Base-by-base conservation (phyloP, 1,284 basidiomycete species). In the Boletus sp. region DNA sequence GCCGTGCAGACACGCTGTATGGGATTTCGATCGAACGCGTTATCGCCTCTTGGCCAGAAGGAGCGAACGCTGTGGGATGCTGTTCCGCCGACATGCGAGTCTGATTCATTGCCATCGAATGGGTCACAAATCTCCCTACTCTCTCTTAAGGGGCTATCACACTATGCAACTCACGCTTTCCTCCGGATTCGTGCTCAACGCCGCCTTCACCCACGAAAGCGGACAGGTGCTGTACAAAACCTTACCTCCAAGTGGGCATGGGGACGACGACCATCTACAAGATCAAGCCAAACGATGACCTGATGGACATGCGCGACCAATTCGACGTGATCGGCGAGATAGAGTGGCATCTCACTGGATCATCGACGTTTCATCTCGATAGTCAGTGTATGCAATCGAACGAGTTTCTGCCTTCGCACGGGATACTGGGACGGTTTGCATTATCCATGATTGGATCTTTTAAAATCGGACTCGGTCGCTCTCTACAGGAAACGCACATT, bases 11-110 rank as follows among this genome's bases (percentile, higher is more conserved):
- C 8, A 64, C 58, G 37, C 72, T 69, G 30, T 60, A 57, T 2
- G 71, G 52, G 1, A 82, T 55, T 2, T 80, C 70, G 34, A 88
- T 70, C 4, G 70, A 60, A 9, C 78, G 75, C 4, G 67, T 63
- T 40, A 88, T 86, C 1, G 68, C 81, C 20, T 82, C 82, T 57
- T 80, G 76, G 10, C 75, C 82, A 4, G 82, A 77, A 0, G 80
- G 66, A 17, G 83, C 74, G 55, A 88, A 85, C 5, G 53, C 37
- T 19, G 59, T 44, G 23, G 45, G 35, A 13, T 5, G 14, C 13
- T 29, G 53, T 10, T 50, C 46, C 23, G 42, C n/a, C 16, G 55
- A 50, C 60, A 66, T 62, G 5, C 25, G 25, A 26, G 30, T 32
- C 30, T 32, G 30, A 32, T 14, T 32, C 30, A 32, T 32, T 8